These are phyloP conservation scores for Cladosporium velox DNA, from an alignment of 2,329 filamentous ascomycete species.

Conservation along the genomic window DNA sequence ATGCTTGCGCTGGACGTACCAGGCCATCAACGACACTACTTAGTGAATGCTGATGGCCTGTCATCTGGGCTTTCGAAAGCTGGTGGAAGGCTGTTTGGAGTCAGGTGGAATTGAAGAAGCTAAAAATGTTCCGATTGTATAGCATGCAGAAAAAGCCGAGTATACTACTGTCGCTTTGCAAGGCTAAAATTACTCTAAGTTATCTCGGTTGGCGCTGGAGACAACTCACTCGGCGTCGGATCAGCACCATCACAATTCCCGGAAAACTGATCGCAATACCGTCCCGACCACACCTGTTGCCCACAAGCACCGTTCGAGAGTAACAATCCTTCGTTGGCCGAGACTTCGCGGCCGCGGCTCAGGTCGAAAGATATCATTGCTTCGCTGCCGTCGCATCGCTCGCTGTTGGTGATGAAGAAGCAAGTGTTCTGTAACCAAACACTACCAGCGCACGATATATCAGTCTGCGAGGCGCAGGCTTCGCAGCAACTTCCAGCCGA, in stretches of 20 bases:
- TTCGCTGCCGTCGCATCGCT: not conserved
- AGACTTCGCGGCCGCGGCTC: not conserved
- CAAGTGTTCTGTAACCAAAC: not conserved
- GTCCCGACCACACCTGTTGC: not conserved
- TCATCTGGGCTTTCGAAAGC: conserved; percentile 40
- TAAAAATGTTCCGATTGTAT: not conserved
- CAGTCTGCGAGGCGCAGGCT: not conserved
- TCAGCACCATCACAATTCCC: not conserved
- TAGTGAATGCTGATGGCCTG: conserved; percentile 62
- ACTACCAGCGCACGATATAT: not conserved
- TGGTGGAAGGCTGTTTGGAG: conserved; percentile 59
- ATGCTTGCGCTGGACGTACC: conserved; percentile 78
- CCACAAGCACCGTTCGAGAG: not conserved
- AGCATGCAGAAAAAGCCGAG: not conserved
- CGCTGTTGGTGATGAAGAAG: not conserved
- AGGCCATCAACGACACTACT: conserved; percentile 63
- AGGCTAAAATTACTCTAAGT: not conserved
- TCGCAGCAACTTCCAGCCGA: not conserved
- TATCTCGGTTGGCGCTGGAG: not conserved
- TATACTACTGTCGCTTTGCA: not conserved
- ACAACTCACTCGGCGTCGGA: not conserved
- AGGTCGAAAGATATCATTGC: not conserved
- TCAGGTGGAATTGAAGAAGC: conserved; percentile 54
- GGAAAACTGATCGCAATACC: not conserved
- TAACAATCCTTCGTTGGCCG: not conserved